Conservation (phyloP, 202 grass and related monocot species). For the Schoenoplectus triqueter region DNA sequence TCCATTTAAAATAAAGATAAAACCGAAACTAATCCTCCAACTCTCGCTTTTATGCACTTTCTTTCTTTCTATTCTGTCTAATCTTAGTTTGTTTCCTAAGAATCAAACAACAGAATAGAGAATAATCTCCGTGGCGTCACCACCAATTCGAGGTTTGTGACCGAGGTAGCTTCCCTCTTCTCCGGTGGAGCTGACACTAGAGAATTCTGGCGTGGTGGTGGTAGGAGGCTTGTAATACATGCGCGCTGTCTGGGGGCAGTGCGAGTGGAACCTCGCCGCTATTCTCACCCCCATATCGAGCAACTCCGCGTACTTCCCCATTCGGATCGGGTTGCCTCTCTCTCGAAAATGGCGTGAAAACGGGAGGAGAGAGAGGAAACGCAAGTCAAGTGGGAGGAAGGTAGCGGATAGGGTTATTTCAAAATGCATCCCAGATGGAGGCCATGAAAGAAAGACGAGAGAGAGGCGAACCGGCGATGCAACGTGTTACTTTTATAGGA, state of each 20-base stretch:
- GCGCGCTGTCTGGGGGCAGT: constrained; percentile 61
- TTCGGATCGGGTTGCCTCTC: constrained; percentile 31
- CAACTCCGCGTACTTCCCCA: constrained; percentile 54
- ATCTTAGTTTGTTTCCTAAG: neutral
- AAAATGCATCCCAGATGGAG: constrained; percentile 47
- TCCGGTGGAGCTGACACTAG: neutral
- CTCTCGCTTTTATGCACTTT: neutral
- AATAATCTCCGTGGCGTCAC: constrained; percentile 53
- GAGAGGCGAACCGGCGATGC: neutral
- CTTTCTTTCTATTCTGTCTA: constrained; percentile 14
- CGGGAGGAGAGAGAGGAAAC: constrained; percentile 4
- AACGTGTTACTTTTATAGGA: neutral
- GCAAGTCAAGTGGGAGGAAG: neutral
- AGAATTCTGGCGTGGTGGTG: neutral
- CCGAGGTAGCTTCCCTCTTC: neutral
- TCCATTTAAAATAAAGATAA: neutral
- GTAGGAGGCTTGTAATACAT: constrained; percentile 75
- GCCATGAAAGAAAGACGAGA: constrained; percentile 29
- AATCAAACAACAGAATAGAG: constrained; percentile 44
- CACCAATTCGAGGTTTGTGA: neutral
- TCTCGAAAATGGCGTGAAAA: neutral
- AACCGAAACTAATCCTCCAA: neutral
- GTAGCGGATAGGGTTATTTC: neutral
- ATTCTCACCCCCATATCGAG: constrained; percentile 46
- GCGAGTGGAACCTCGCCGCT: constrained; percentile 54